Percentiles rank a stretch among this genome's conserved stretches.
Conservation (phyloP, 129 eudicot genomes). For the Flaveria ramosissima region DNA sequence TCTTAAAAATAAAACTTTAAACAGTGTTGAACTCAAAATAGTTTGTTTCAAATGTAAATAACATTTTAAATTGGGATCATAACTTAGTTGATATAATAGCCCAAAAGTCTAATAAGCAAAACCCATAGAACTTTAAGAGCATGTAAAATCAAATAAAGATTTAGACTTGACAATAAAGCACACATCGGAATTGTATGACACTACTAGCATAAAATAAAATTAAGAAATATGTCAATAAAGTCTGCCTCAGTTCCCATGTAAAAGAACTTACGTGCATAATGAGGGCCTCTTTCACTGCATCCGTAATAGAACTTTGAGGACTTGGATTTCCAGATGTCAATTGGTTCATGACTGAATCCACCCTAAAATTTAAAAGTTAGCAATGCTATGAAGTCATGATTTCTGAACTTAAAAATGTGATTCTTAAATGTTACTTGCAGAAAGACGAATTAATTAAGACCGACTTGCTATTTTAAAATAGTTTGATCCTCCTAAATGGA, state of each 20-base stretch:
- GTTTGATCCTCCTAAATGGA: neutral
- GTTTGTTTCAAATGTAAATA: neutral
- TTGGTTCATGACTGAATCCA: conserved; percentile 53
- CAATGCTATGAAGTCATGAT: neutral
- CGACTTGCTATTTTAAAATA: neutral
- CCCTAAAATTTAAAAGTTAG: conserved; percentile 41
- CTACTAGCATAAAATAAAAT: neutral
- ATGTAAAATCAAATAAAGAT: neutral
- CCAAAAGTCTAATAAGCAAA: neutral
- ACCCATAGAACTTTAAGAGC: neutral
- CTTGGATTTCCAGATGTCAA: conserved; percentile 89
- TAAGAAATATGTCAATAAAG: neutral
- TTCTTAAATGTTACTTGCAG: neutral
- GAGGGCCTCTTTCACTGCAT: conserved; percentile 91
- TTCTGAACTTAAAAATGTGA: neutral
- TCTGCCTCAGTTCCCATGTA: neutral
- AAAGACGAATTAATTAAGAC: neutral
- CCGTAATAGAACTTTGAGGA: conserved; percentile 67
- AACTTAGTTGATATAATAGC: conserved; percentile 2
- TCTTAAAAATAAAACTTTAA: neutral
- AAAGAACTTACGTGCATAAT: conserved; percentile 69
- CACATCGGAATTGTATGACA: neutral
- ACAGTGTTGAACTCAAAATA: conserved; percentile 19
- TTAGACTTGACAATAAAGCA: neutral
- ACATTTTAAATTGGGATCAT: neutral